Conservation (phyloP, 2,329 filamentous ascomycete species). For the Ceratocystiopsis minuta region DNA sequence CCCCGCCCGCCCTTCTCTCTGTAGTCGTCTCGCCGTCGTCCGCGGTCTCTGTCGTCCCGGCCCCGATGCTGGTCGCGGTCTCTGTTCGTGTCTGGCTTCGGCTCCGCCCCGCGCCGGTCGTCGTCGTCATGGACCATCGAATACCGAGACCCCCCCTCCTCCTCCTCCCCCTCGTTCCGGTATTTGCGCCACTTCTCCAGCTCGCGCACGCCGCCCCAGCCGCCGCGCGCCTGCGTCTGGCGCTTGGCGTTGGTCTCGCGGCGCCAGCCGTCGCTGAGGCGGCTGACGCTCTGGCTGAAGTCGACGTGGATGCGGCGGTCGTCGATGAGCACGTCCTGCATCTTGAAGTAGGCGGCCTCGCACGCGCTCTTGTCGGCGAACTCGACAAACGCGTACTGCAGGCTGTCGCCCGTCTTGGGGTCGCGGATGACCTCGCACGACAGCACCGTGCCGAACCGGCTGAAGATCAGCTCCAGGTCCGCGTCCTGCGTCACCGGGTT, state of each 20-base stretch:
- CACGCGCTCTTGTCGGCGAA: slow-evolving; percentile 86
- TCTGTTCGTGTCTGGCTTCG: not conserved
- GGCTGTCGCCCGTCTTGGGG: slow-evolving; percentile 78
- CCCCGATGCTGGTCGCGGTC: not conserved
- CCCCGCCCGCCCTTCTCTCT: too few relatives aligned
- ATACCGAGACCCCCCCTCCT: slow-evolving; percentile 30
- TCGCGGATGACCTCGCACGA: slow-evolving; percentile 95
- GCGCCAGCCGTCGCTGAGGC: slow-evolving; percentile 78
- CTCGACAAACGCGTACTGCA: slow-evolving; percentile 97
- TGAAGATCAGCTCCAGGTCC: slow-evolving; percentile 90
- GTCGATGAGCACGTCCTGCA: slow-evolving; percentile 93
- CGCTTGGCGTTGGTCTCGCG: slow-evolving; percentile 71
- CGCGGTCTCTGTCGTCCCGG: too few relatives aligned
- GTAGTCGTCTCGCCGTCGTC: not conserved
- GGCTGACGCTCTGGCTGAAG: slow-evolving; percentile 87
- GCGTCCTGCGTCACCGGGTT: slow-evolving; percentile 93
- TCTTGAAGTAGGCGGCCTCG: slow-evolving; percentile 94
- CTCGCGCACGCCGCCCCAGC: slow-evolving; percentile 78
- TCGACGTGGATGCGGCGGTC: slow-evolving; percentile 96
- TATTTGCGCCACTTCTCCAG: slow-evolving; percentile 88
- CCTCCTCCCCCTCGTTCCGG: slow-evolving; percentile 34
- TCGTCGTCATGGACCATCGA: slow-evolving; percentile 68
- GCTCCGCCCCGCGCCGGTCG: slow-evolving; percentile 19
- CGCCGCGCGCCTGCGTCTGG: slow-evolving; percentile 39
- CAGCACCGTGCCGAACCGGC: slow-evolving; percentile 84